Conservation (phyloP, 441 rosid species). For the Theobroma grandiflorum region DNA sequence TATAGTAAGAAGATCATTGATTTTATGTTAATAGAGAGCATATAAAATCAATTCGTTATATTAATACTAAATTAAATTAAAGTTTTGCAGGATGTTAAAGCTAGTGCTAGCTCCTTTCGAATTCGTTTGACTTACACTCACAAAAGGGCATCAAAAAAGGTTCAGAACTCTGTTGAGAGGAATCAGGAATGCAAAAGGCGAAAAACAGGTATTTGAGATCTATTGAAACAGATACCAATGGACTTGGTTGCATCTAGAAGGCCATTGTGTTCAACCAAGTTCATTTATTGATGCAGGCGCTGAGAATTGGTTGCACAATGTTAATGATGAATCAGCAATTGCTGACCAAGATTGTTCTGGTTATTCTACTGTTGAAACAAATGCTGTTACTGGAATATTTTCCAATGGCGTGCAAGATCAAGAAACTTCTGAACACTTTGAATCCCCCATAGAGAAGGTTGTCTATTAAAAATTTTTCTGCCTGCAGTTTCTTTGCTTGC, state of each 20-base stretch:
- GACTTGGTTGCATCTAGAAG: slow-evolving; percentile 17
- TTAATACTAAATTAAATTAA: slow-evolving; percentile 43
- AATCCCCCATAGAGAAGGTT: slow-evolving; percentile 63
- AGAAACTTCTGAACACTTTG: slow-evolving; percentile 41
- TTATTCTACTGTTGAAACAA: slow-evolving; percentile 27
- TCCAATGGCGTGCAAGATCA: slow-evolving; percentile 34
- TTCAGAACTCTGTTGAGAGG: slow-evolving; percentile 42
- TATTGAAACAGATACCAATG: background rate
- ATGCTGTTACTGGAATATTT: slow-evolving; percentile 29
- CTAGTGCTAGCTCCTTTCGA: slow-evolving; percentile 60
- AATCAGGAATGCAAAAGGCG: slow-evolving; percentile 68
- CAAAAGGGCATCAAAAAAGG: slow-evolving; percentile 39
- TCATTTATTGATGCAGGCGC: slow-evolving; percentile 44
- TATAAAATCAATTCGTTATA: slow-evolving; percentile 11
- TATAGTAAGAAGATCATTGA: background rate
- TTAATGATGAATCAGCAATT: slow-evolving; percentile 29
- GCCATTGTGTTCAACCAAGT: background rate
- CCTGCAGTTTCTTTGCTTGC: background rate
- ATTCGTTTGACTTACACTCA: slow-evolving; percentile 77
- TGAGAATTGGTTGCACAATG: slow-evolving; percentile 42
- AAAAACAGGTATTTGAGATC: slow-evolving; percentile 61
- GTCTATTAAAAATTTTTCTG: slow-evolving; percentile 7
- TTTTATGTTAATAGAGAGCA: background rate
- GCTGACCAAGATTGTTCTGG: slow-evolving; percentile 29
- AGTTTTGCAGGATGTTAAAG: slow-evolving; percentile 78